These are phyloP conservation scores for Leccinum ochraceum DNA, from an alignment of 768 basidiomycete species.

Conservation along the genomic window DNA sequence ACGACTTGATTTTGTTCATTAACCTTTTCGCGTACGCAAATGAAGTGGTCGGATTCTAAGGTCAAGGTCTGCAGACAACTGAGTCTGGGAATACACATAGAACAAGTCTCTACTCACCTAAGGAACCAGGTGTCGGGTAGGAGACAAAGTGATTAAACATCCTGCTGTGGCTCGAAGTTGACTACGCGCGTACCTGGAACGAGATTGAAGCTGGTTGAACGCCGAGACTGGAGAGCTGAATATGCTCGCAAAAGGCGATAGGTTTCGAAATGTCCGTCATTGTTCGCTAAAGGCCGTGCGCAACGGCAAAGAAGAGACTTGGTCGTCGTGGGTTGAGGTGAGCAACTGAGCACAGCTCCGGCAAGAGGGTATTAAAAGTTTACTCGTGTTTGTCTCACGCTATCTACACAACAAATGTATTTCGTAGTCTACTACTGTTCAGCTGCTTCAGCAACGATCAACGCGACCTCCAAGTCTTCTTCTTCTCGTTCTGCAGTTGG, in stretches of 20 bases:
- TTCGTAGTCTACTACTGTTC: conserved; percentile 51
- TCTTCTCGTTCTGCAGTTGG: conserved; percentile 47
- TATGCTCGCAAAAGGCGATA: conserved; percentile 86
- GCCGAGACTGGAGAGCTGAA: conserved; percentile 93
- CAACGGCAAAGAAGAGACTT: conserved; percentile 14
- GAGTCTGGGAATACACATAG: conserved; percentile 1
- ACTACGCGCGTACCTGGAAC: conserved; percentile 74
- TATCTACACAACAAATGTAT: conserved; percentile 1
- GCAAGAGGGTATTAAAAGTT: conserved; percentile 28
- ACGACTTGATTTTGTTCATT: conserved; percentile 97
- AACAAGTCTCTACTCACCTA: conserved; percentile 22
- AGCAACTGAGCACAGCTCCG: conserved; percentile 7
- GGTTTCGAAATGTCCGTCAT: conserved; percentile 54
- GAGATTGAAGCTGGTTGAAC: conserved; percentile 97
- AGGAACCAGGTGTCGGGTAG: neutral
- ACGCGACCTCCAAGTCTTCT: conserved; percentile 71
- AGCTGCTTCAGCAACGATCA: conserved; percentile 47
- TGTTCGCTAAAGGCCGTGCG: conserved; percentile 22
- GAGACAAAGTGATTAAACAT: conserved; percentile 19
- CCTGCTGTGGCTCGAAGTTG: conserved; percentile 21
- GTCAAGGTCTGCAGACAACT: conserved; percentile 71
- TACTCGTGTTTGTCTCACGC: conserved; percentile 34
- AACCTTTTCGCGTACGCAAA: conserved; percentile 95
- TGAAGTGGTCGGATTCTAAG: conserved; percentile 96
- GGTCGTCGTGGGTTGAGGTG: conserved; percentile 26